Percentiles rank a stretch among this genome's conserved stretches.
These are phyloP conservation scores for Lignosus rhinocerotis DNA, from an alignment of 1,284 basidiomycete species.

Conservation along the genomic window DNA sequence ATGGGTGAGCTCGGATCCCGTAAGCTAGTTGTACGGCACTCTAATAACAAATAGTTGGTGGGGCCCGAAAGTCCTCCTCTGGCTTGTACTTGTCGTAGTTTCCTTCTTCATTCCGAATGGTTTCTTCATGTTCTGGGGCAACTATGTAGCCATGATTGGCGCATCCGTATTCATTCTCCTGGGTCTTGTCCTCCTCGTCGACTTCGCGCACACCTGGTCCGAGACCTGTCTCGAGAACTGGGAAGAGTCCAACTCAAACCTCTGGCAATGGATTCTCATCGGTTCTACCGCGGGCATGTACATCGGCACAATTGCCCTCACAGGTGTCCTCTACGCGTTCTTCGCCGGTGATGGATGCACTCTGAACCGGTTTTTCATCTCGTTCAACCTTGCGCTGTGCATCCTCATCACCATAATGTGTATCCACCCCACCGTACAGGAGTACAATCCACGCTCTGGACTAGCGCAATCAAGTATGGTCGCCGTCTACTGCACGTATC, in stretches of 20 bases:
- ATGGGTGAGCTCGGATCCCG: slow-evolving; percentile 65
- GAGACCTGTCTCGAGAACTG: slow-evolving; percentile 96
- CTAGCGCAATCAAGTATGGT: slow-evolving; percentile 97
- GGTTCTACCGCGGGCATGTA: slow-evolving; percentile 93
- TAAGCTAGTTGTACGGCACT: neutral
- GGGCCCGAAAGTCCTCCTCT: slow-evolving; percentile 93
- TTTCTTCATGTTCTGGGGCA: slow-evolving; percentile 97
- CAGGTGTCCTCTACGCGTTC: slow-evolving; percentile 88
- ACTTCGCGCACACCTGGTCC: slow-evolving; percentile 98
- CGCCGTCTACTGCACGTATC: slow-evolving; percentile 95
- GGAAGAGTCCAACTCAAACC: slow-evolving; percentile 84
- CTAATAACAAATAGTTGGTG: slow-evolving; percentile 74
- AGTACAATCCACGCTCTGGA: slow-evolving; percentile 92
- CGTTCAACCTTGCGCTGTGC: slow-evolving; percentile 86
- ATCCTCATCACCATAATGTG: slow-evolving; percentile 83
- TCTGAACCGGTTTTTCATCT: slow-evolving; percentile 94
- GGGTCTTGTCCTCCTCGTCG: slow-evolving; percentile 95
- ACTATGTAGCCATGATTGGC: slow-evolving; percentile 89
- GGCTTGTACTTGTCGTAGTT: slow-evolving; percentile 75
- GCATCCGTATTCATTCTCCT: slow-evolving; percentile 95
- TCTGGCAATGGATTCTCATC: slow-evolving; percentile 97
- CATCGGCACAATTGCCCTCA: slow-evolving; percentile 79
- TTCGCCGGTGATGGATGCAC: slow-evolving; percentile 88
- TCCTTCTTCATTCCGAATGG: slow-evolving; percentile 94
- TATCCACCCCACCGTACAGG: slow-evolving; percentile 87